phyloP scores from a whole-genome alignment of 495 filamentous ascomycete genomes.

The Hypoxylon subgilvum region DNA sequence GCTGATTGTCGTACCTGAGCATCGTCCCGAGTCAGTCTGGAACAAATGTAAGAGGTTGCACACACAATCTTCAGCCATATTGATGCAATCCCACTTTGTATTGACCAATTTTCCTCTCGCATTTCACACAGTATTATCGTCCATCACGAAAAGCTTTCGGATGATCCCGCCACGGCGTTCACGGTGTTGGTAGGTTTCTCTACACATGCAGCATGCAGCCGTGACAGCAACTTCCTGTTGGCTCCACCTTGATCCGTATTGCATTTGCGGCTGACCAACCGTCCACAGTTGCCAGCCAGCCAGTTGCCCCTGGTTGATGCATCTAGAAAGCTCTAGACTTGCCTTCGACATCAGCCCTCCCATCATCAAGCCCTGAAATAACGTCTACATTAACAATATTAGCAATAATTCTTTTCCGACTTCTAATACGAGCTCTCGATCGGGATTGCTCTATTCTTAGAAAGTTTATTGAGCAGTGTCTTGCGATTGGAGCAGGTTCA shows the following conservation, averaged over 20 bases:
- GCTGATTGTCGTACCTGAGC: too few relatives aligned
- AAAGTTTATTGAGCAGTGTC: not conserved
- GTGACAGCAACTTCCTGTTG: too few relatives aligned
- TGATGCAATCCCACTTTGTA: too few relatives aligned
- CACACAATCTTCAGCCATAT: too few relatives aligned
- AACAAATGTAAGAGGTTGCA: too few relatives aligned
- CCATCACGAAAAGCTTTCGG: not conserved
- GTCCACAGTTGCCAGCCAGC: slow-evolving; percentile 3
- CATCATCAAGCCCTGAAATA: not conserved
- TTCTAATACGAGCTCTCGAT: not conserved
- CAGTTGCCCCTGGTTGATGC: slow-evolving; percentile 8
- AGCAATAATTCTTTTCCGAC: slow-evolving; percentile 16
- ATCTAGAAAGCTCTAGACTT: slow-evolving; percentile 14
- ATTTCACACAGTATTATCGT: not conserved
- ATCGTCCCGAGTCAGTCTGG: too few relatives aligned
- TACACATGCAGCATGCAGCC: too few relatives aligned
- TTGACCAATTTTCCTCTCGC: not conserved
- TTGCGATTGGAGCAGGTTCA: not conserved
- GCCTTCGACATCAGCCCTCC: not conserved
- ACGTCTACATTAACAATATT: slow-evolving; percentile 6
- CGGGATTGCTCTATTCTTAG: not conserved
- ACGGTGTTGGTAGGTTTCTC: slow-evolving; percentile 13
- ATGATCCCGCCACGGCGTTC: slow-evolving; percentile 19
- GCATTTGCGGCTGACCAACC: slow-evolving; percentile 14
- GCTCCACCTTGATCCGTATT: not conserved